Conservation (phyloP, 2,329 filamentous ascomycete species). For the Pestalotiopsis sp. region DNA sequence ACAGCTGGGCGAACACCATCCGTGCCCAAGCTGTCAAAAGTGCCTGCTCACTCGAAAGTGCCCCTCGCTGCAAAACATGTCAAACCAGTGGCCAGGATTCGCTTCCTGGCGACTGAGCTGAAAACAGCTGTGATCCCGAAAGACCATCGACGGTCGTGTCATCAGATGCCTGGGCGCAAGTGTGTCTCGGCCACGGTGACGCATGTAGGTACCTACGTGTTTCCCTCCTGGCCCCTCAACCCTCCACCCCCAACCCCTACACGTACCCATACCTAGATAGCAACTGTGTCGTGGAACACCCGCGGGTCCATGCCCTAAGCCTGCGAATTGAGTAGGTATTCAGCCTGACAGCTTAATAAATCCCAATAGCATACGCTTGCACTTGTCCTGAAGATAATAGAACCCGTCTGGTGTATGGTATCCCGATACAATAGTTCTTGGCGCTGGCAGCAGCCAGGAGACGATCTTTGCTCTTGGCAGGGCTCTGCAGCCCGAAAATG, state of each 20-base stretch:
- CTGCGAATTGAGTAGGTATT: background rate
- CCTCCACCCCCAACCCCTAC: background rate
- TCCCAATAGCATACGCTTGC: too few species aligned
- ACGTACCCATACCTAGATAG: background rate
- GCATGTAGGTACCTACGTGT: background rate
- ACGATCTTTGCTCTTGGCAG: background rate
- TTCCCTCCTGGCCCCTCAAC: background rate
- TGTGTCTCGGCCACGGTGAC: background rate
- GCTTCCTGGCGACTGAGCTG: background rate
- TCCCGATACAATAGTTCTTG: too few species aligned
- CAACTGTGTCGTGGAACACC: background rate
- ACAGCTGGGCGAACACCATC: constrained; percentile 8
- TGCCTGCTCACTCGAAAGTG: background rate
- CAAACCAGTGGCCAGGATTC: background rate
- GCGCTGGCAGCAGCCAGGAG: background rate
- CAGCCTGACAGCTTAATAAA: background rate
- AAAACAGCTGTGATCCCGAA: background rate
- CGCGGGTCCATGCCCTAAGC: background rate
- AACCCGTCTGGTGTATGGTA: too few species aligned
- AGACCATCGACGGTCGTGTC: background rate
- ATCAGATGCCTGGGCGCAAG: background rate
- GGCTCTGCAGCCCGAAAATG: background rate
- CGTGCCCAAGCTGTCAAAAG: constrained; percentile 9
- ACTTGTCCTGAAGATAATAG: too few species aligned
- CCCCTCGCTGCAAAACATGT: background rate